Base-by-base conservation (phyloP, 108 stramenopile species). In the Cylindrotheca fusiformis region DNA sequence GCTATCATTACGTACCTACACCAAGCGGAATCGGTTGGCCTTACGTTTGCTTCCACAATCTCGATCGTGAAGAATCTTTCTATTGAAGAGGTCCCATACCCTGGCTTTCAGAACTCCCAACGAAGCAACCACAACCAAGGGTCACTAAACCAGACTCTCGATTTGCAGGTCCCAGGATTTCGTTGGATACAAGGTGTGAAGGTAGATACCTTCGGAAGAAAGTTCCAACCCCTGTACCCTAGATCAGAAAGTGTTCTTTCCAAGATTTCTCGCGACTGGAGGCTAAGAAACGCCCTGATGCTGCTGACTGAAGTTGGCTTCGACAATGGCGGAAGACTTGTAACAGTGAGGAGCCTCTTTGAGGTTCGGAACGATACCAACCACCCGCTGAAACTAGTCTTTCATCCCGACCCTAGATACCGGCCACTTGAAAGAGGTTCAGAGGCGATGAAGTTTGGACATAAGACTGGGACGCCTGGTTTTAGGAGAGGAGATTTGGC, bases 121-220 rank as follows among this genome's bases (percentile, higher is more conserved):
- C 70, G 69, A 36, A 41, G 47, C 36, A 46, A 31, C 30, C 21
- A 68, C 12, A 29, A 46, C 22, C 55, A 70, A 46, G 69, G 56
- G 20, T 65, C 65, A 3, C 27, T 62, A 31, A 59, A 67, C 48
- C 95, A 96, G 60, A 58, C 81, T 14, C 60, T 98, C 19, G 94
- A 94, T 50, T 64, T 97, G 5, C 97, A 98, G 60, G 58, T 97
- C 17, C 84, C 91, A 12, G 97, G 96, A 23, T 96, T 94, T 64
- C 69, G 74, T 28, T 98, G 97, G 97, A 50, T 94, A 21, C 84
- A 76, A 2, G 77, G 74, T 19, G 69, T 97, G 0, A 81, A 74
- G 2, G 84, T 95, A 1, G 95, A 98, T 62, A 73, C 76, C 29
- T 83, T 90, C n/a, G 96, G 97, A 10, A 71, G 85, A 26, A 73